A percentile compares a stretch with the other conserved stretches of the same genome.
Conservation (phyloP, 306 rosid species). For the Corylus americana region DNA sequence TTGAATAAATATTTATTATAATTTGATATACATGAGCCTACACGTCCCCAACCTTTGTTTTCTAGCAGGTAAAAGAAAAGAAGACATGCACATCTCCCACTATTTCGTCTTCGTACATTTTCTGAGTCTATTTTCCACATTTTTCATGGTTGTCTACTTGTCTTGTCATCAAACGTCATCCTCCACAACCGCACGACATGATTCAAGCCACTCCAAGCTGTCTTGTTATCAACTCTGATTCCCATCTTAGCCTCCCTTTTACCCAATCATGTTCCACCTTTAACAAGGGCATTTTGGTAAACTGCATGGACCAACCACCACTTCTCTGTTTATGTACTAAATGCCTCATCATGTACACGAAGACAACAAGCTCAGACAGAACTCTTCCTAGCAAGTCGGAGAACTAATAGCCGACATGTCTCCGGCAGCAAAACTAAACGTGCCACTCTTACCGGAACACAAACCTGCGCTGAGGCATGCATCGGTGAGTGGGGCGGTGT, state of each 20-base stretch:
- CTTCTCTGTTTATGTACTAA: neutral
- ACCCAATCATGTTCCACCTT: neutral
- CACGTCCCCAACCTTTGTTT: neutral
- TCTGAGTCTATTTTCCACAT: neutral
- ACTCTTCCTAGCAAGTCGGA: neutral
- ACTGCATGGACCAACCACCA: neutral
- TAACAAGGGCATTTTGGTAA: conserved; percentile 30
- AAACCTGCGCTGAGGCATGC: conserved; percentile 24
- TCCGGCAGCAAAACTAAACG: conserved; percentile 43
- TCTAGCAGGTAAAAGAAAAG: too few species aligned
- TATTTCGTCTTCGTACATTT: conserved; percentile 18
- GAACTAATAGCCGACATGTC: conserved; percentile 47
- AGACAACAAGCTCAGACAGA: neutral
- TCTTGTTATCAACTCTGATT: neutral
- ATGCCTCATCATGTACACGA: neutral
- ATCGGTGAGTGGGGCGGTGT: conserved; percentile 70
- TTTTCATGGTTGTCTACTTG: neutral
- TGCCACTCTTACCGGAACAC: conserved; percentile 48
- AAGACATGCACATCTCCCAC: neutral
- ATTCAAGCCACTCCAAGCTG: neutral
- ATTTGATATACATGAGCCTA: too few species aligned
- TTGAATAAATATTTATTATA: too few species aligned
- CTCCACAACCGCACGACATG: neutral
- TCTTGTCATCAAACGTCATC: too few species aligned
- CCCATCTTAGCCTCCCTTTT: neutral